Evolutionary conservation across 495 filamentous ascomycete species (phyloP), one percentile per base, ranked within the genome.

Genomic region (Trichodelitschia bisporula): DNA sequence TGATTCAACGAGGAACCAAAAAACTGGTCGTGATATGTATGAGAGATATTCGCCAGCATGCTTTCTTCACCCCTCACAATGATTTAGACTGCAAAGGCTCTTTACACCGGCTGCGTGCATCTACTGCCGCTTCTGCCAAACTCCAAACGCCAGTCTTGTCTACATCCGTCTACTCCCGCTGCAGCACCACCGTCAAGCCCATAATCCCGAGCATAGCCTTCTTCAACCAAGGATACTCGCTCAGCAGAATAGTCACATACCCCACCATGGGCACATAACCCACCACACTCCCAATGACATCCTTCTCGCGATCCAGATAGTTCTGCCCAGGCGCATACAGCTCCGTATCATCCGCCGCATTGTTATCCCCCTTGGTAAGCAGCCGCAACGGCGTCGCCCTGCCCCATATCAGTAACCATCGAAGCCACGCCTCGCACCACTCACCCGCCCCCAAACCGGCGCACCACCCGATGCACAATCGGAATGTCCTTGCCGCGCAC

Each of bases 291-390:
- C 86, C 86, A 29, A 95, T 80, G 36, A 95, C 83, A 42, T 95
- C 84, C 47, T 72, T 63, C 40, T 60, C 46, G n/a, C 89, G 65
- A 38, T 75, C 64, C 17, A 99, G 60, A 42, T 78, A 82, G 43
- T 74, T 72, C 51, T 95, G 86, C 9, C 71, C 77, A 15, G 59
- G 53, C 0, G 83, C 79, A 42, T 83, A 92, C 3, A 99, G 65
- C 51, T 92, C 83, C 9, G 78, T 89, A 49, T 99, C 86, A 47
- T 95, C 86, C 2, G 79, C 74, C 6, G 68, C 49, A 44, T 99
- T 99, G 56, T 95, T 95, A 50, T 99, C 86, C 32, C 86, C 86
- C 54, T 95, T 99, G n/a, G 86, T 99, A 17, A 99, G 63, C 9
- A 95, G 62, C 32, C 67, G 59, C 21, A 65, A 39, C 9, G 62